These are phyloP conservation scores for Leccinellum luteum DNA, from an alignment of 768 basidiomycete species.

Conservation along the genomic window DNA sequence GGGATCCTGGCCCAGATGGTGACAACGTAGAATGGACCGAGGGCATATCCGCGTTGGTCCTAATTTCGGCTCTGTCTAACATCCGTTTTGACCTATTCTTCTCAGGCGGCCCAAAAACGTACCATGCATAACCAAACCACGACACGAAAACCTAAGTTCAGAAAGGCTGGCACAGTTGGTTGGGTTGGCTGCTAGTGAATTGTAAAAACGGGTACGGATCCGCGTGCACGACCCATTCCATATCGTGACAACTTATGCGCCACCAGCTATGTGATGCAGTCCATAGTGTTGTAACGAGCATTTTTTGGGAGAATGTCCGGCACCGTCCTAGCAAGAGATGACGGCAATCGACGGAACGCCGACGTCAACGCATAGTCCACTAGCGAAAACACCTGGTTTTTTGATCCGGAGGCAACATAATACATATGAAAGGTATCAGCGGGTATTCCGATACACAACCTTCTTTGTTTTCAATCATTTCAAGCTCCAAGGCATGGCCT, in stretches of 20 bases:
- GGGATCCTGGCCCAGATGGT: conserved; percentile 20
- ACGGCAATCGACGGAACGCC: too few species aligned
- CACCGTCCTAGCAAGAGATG: too few species aligned
- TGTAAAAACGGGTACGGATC: not conserved
- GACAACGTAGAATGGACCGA: conserved; percentile 19
- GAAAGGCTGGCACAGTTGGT: conserved; percentile 14
- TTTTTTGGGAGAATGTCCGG: not conserved
- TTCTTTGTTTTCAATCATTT: not conserved
- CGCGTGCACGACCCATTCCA: too few species aligned
- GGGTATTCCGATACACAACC: not conserved
- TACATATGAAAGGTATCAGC: not conserved
- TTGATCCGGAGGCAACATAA: not conserved
- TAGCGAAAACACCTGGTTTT: too few species aligned
- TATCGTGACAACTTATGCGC: too few species aligned
- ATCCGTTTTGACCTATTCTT: not conserved
- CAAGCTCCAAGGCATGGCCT: not conserved
- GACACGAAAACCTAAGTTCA: not conserved
- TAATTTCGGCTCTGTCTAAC: not conserved
- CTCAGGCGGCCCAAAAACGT: conserved; percentile 13
- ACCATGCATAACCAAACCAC: conserved; percentile 10
- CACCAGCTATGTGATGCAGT: too few species aligned
- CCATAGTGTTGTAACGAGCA: too few species aligned
- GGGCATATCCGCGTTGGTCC: conserved; percentile 19
- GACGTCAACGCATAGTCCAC: not conserved
- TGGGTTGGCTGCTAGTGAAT: not conserved